Base-by-base conservation (phyloP, 1,284 basidiomycete genomes). In the Austroboletus niveus region DNA sequence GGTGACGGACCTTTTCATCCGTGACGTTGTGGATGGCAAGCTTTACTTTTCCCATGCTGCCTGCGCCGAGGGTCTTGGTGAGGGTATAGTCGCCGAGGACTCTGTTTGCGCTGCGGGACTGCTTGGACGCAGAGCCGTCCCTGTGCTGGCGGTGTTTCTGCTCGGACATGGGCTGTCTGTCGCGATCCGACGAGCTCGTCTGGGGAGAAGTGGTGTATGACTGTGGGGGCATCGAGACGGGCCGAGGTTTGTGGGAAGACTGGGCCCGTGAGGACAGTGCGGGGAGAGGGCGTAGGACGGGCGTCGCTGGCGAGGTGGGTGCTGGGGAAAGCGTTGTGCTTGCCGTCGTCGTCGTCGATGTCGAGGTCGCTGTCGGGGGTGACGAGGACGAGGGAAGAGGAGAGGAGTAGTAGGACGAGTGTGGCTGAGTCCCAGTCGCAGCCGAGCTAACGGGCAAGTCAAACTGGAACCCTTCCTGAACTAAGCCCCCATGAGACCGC, bases 41-140 rank as follows among this genome's bases (percentile, higher is more conserved):
- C 78, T 98, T 99, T 65, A 99, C 97, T 69, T 98, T 98, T 60
- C 96, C 97, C 95, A 99, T 99, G 70, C 92, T 95, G 36, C 97
- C 96, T 38, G 94, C 94, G 45, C 97, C 96, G 34, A 99, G 80
- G 4, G 96, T 98, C 80, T 98, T 98, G 63, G 92, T 92, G 57
- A 99, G 82, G 55, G 92, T 92, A 76, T 98, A 99, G 69, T 98
- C 94, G 39, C 96, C 95, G 12, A 99, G 77, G 60, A 87, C 80
- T 65, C 82, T 76, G 64, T 82, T 82, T 42, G 79, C 75, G 54
- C 76, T 73, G 65, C 59, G 69, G 46, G 64, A 69, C 61, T 67
- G 64, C 56, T 62, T 64, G 60, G 58, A 65, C 22, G 58, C 58
- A 42, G 59, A 59, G 53, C 56, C 61, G 60, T 60, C 70, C 58